Evolutionary conservation across 768 basidiomycete genomes (phyloP).

Genomic region (Suillus sp.): DNA sequence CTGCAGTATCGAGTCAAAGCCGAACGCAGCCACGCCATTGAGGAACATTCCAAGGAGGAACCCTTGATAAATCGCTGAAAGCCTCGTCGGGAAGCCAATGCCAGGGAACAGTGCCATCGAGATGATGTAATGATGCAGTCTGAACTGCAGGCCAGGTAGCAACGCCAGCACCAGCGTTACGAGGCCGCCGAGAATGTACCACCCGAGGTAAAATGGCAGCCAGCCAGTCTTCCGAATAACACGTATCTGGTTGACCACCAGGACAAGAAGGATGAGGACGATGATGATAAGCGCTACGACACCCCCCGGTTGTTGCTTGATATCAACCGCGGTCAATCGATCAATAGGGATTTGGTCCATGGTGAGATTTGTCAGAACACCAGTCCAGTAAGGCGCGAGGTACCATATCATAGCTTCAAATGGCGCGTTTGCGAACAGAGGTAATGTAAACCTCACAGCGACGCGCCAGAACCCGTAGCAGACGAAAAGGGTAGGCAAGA

Average conservation of each 20-base stretch:
- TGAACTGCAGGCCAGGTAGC: constrained; percentile 67
- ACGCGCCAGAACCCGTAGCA: constrained; percentile 79
- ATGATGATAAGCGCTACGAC: constrained; percentile 70
- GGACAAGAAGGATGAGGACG: constrained; percentile 55
- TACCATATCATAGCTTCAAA: constrained; percentile 77
- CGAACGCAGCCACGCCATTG: constrained; percentile 79
- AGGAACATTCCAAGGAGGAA: constrained; percentile 82
- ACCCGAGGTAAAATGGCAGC: constrained; percentile 73
- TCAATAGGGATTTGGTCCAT: constrained; percentile 74
- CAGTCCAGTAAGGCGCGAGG: constrained; percentile 77
- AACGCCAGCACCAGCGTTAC: constrained; percentile 65
- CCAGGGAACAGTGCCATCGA: constrained; percentile 75
- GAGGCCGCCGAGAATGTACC: constrained; percentile 71
- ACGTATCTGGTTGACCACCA: constrained; percentile 76
- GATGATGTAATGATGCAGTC: constrained; percentile 84
- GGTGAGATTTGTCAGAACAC: constrained; percentile 73
- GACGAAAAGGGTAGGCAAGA: constrained; percentile 78
- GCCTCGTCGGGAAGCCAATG: constrained; percentile 79
- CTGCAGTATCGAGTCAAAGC: constrained; percentile 78
- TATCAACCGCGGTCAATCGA: constrained; percentile 70
- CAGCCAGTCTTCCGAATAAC: constrained; percentile 85
- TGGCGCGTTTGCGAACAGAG: constrained; percentile 65
- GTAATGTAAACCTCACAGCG: constrained; percentile 73
- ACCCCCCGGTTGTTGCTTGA: constrained; percentile 65
- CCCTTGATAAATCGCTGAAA: constrained; percentile 79